These are phyloP conservation scores for Apiospora saccharicola DNA, from an alignment of 2,329 filamentous ascomycete species.

Conservation along the genomic window DNA sequence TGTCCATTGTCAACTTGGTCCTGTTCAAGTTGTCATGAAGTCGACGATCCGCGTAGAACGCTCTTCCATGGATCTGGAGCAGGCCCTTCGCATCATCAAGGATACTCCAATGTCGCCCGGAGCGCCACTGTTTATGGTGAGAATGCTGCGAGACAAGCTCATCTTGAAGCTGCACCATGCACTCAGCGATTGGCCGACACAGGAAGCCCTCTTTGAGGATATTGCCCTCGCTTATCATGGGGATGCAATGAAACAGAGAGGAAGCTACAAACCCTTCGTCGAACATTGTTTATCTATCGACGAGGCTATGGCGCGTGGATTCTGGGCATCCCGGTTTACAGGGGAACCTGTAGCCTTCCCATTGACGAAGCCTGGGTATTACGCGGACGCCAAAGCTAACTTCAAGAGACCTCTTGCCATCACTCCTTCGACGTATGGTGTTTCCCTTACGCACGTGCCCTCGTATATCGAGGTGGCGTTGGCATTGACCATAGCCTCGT, in stretches of 20 bases:
- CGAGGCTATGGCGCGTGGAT: slow-evolving; percentile 27
- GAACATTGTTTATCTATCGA: slow-evolving; percentile 26
- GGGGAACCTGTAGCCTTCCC: slow-evolving; percentile 29
- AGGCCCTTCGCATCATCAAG: slow-evolving; percentile 3
- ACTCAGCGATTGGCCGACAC: slow-evolving; percentile 26
- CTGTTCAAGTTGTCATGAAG: slow-evolving; percentile 29
- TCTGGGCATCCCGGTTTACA: slow-evolving; percentile 30
- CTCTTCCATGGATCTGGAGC: not conserved
- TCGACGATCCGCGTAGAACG: not conserved
- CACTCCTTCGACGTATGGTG: not conserved
- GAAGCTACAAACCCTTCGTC: slow-evolving; percentile 28
- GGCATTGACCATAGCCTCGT: slow-evolving; percentile 29
- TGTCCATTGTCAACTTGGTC: slow-evolving; percentile 27
- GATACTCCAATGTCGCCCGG: slow-evolving; percentile 3
- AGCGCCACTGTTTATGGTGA: slow-evolving; percentile 2
- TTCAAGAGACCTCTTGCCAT: slow-evolving; percentile 14
- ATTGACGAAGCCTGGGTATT: not conserved
- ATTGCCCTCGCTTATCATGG: slow-evolving; percentile 25
- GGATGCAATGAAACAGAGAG: not conserved
- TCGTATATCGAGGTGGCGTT: slow-evolving; percentile 31
- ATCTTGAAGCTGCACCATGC: slow-evolving; percentile 30
- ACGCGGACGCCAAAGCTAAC: not conserved
- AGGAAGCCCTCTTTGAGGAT: slow-evolving; percentile 25
- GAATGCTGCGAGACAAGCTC: slow-evolving; percentile 25
- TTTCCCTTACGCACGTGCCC: slow-evolving; percentile 24